Evolutionary conservation across 2,329 filamentous ascomycete species (phyloP), one percentile per base, ranked within the genome.

Genomic region (Talaromyces sp.): DNA sequence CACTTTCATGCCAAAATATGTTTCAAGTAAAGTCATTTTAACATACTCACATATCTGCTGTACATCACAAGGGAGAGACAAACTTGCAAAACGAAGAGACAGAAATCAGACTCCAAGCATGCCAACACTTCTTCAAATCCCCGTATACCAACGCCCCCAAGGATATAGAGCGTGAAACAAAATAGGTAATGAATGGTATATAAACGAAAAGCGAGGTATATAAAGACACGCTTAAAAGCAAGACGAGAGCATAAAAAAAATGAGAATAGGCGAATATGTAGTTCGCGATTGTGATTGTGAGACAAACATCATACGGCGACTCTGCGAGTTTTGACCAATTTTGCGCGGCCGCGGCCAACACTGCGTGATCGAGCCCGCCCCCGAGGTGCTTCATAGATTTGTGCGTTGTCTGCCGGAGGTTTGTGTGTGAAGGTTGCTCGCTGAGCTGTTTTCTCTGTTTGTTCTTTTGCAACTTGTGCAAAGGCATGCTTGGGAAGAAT

Each of bases 321-420:
- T 31, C 43, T 49, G 27, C 52, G 59, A 45, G 19, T 62, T 10
- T 63, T 66, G 39, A 60, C 41, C 43, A 66, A 19, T 43, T 39
- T 66, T 8, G 27, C 27, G 19, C 35, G 45, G 24, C 54, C 9
- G 16, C 39, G 60, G n/a, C 57, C 45, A 52, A 60, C 22, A 50
- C 54, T 66, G 39, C 64, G 60, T 45, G 64, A 63, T 22, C 60
- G 54, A 22, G 60, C 22, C 3, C 64, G 64, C 6, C 64, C 64
- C 13, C 64, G 64, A 47, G 49, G 57, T 27, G 33, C 8, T 7
- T 57, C 61, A 22, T 8, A 57, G 31, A 33, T 19, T 11, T 35
- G 41, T 35, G 47, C n/a, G 11, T n/a, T 41, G 5, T 43, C 16
- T 54, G 35, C 10, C 9, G 39, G 6, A 33, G 13, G 8, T 6